Evolutionary conservation across 176 grass and related monocot species (phyloP), one percentile per base, ranked within the genome.

Genomic region (Tuctoria greenei): DNA sequence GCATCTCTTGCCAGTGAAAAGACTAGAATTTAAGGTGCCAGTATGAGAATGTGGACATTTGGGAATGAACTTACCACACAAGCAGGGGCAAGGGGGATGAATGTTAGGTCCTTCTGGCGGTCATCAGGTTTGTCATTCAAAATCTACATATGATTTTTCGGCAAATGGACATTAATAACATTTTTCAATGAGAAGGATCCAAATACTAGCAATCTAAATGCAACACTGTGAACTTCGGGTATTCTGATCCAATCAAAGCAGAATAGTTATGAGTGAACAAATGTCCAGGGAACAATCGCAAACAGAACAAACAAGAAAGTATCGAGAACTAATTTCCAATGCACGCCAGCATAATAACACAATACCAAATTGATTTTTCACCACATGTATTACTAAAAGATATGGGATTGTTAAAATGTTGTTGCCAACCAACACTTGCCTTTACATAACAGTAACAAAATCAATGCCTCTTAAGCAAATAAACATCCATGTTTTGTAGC

Each of bases 41-140:
- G 27, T 16, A 38, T 31, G 31, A 74, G 17, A 81, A 60, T 12
- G 80, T 60, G n/a, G 46, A 25, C 40, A 64, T 34, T 57, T 38
- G 49, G 8, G 6, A 43, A 23, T 70, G 8, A 47, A 67, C 82
- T 31, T 92, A 99, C 91, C 74, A 99, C 95, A 71, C 95, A 92
- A 47, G 95, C 95, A 23, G 95, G 95, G 25, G 95, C 95, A 71
- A 99, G 87, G 44, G 95, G 95, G 62, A 99, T 95, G 76, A 99
- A 99, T 24, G 91, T 92, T 45, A 99, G 89, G 71, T 99, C 95
- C 74, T 99, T 92, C 58, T 88, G 79, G 62, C 77, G 87, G 66
- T 95, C 91, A 64, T 99, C 91, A 55, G 89, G 73, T 73, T 92
- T 89, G 42, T 95, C 95, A 84, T 99, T 99, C 83, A 95, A 76